These are phyloP conservation scores for Pezicula radicicola DNA, from an alignment of 2,329 filamentous ascomycete genomes.

Conservation along the genomic window DNA sequence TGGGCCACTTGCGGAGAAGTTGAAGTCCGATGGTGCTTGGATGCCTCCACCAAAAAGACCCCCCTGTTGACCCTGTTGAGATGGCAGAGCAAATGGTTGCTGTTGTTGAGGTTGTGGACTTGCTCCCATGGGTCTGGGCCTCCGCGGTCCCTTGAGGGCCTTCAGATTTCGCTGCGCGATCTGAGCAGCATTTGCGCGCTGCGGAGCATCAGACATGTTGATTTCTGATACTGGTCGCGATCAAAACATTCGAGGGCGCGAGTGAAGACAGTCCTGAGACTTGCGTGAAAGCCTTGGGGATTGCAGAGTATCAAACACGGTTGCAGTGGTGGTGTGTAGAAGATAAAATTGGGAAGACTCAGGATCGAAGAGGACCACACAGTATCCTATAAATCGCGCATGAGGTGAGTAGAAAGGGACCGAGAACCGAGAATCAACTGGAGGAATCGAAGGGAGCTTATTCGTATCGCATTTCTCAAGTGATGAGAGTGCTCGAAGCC, in stretches of 20 bases:
- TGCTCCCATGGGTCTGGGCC: background rate
- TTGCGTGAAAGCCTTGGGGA: background rate
- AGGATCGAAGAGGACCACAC: background rate
- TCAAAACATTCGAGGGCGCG: background rate
- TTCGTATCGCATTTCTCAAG: background rate
- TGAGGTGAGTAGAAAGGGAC: background rate
- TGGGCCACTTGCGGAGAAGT: conserved; percentile 8
- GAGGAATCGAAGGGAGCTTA: background rate
- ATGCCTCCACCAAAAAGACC: conserved; percentile 7
- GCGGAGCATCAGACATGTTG: conserved; percentile 4
- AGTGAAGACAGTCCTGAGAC: too few relatives aligned
- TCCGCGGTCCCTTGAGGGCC: background rate
- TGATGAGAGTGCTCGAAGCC: background rate
- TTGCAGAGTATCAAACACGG: background rate
- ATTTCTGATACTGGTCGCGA: too few relatives aligned
- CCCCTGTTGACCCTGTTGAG: background rate
- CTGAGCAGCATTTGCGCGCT: conserved; percentile 10
- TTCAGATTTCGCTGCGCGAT: conserved; percentile 9
- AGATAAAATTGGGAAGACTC: background rate
- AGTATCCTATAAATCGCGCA: background rate
- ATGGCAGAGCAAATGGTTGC: conserved; percentile 6
- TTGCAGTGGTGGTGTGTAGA: background rate
- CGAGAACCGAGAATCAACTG: background rate
- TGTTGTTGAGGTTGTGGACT: conserved; percentile 1
- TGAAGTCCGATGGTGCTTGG: conserved; percentile 6